phyloP scores from a whole-genome alignment of 2,329 filamentous ascomycete genomes.

The Claviceps arundinis region DNA sequence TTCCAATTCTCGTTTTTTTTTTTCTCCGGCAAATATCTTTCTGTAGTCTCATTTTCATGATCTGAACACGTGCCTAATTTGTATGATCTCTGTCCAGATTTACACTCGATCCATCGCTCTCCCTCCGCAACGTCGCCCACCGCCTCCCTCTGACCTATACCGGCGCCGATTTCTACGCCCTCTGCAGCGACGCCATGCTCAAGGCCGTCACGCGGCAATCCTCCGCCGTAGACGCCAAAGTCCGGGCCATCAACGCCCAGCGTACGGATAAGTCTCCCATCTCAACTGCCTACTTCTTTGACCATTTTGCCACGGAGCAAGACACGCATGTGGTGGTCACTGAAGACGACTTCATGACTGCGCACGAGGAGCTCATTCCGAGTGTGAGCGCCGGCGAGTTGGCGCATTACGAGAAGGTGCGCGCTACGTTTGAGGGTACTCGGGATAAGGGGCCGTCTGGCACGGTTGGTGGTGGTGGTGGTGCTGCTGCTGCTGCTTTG shows the following conservation, averaged over 20 bases:
- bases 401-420: constrained; percentile 76
- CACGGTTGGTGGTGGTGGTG: neutral
- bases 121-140: constrained; percentile 59
- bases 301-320: constrained; percentile 70
- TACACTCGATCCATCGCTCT: constrained; percentile 65
- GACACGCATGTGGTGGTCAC: constrained; percentile 81
- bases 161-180: constrained; percentile 89
- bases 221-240: constrained; percentile 68
- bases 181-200: constrained; percentile 97
- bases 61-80: neutral
- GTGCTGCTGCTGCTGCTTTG: neutral
- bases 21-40: neutral
- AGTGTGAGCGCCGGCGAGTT: constrained; percentile 88
- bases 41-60: neutral
- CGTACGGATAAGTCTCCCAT: constrained; percentile 33
- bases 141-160: constrained; percentile 90
- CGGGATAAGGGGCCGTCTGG: constrained; percentile 14
- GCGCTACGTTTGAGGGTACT: constrained; percentile 65
- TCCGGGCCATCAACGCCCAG: constrained; percentile 51
- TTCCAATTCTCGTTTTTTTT: neutral
- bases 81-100: constrained; percentile 43
- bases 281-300: constrained; percentile 88
- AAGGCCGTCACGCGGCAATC: constrained; percentile 94
- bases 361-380: constrained; percentile 76
- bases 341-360: constrained; percentile 75